Evolutionary conservation across 805 yeast species (phyloP).

Genomic region (Kregervanrija fluxuum): DNA sequence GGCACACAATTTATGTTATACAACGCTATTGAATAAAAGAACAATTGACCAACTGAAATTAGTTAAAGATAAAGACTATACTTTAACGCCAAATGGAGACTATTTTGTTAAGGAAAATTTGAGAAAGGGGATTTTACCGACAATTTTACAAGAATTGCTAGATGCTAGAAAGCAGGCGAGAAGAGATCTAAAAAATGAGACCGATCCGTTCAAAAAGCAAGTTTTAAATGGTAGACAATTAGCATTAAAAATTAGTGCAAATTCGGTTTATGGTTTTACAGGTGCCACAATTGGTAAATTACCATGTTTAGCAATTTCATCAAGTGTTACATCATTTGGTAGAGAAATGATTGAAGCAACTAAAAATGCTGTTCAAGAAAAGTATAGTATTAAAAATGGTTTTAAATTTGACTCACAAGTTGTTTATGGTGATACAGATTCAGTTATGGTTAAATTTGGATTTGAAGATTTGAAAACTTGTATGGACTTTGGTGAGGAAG

Average conservation of each 20-base stretch:
- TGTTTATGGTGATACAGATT: slow-evolving; percentile 97
- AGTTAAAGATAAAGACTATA: slow-evolving; percentile 69
- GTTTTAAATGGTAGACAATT: slow-evolving; percentile 96
- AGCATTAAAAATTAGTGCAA: slow-evolving; percentile 94
- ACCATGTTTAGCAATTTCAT: slow-evolving; percentile 94
- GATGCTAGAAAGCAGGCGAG: slow-evolving; percentile 92
- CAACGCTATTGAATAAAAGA: slow-evolving; percentile 68
- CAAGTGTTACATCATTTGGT: slow-evolving; percentile 93
- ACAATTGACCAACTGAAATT: slow-evolving; percentile 61
- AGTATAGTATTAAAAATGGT: slow-evolving; percentile 77
- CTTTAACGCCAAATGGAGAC: slow-evolving; percentile 87
- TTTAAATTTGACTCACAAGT: slow-evolving; percentile 80
- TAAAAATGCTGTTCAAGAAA: slow-evolving; percentile 74
- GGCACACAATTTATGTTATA: slow-evolving; percentile 97
- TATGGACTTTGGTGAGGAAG: slow-evolving; percentile 90
- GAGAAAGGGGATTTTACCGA: slow-evolving; percentile 85
- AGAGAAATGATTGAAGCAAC: slow-evolving; percentile 95
- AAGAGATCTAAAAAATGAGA: slow-evolving; percentile 81
- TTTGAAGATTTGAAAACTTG: slow-evolving; percentile 69
- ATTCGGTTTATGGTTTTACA: slow-evolving; percentile 97
- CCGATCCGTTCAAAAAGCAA: slow-evolving; percentile 88
- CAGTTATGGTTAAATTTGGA: slow-evolving; percentile 98
- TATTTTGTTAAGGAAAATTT: slow-evolving; percentile 64
- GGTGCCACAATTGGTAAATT: slow-evolving; percentile 98
- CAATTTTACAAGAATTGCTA: slow-evolving; percentile 80